Evolutionary conservation across 352 stramenopile genomes (phyloP).

Genomic region (Pythium graminicola): DNA sequence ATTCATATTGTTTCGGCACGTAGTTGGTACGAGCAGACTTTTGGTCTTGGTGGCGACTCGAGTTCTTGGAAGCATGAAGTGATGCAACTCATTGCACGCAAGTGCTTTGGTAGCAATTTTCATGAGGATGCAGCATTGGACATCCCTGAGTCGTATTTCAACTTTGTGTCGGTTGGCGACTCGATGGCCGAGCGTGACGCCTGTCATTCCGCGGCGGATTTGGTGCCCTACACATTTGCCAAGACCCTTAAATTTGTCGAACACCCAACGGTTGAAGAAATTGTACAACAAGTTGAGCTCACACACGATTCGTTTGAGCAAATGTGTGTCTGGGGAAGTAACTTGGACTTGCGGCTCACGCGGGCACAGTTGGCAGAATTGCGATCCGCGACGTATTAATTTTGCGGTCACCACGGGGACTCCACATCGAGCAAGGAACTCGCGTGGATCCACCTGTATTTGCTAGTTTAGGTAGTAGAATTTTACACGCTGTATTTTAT

Average conservation of each 20-base stretch:
- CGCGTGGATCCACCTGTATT: too few relatives aligned
- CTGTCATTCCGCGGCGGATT: conserved; percentile 61
- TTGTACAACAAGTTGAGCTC: conserved; percentile 79
- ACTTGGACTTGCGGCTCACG: conserved; percentile 71
- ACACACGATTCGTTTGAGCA: conserved; percentile 82
- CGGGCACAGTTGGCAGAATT: conserved; percentile 69
- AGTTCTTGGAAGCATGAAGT: conserved; percentile 81
- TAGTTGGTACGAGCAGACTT: conserved; percentile 84
- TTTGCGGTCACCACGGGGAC: not conserved
- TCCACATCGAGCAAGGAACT: too few relatives aligned
- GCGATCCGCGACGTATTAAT: conserved; percentile 28
- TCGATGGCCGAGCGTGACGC: conserved; percentile 84
- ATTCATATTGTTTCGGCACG: conserved; percentile 82
- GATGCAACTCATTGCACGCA: conserved; percentile 80
- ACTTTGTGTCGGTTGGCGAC: conserved; percentile 77
- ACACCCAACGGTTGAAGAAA: conserved; percentile 68
- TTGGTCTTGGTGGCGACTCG: conserved; percentile 66
- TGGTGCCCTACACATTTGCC: conserved; percentile 60
- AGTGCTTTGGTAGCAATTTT: conserved; percentile 52
- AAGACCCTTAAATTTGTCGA: conserved; percentile 88
- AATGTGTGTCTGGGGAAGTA: conserved; percentile 72
- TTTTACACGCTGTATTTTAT: conserved; percentile 22
- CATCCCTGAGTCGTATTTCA: conserved; percentile 47
- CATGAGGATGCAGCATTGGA: not conserved
- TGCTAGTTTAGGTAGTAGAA: conserved; percentile 23